Evolutionary conservation across 495 filamentous ascomycete genomes (phyloP).

Genomic region (Aspergillus ostianus): DNA sequence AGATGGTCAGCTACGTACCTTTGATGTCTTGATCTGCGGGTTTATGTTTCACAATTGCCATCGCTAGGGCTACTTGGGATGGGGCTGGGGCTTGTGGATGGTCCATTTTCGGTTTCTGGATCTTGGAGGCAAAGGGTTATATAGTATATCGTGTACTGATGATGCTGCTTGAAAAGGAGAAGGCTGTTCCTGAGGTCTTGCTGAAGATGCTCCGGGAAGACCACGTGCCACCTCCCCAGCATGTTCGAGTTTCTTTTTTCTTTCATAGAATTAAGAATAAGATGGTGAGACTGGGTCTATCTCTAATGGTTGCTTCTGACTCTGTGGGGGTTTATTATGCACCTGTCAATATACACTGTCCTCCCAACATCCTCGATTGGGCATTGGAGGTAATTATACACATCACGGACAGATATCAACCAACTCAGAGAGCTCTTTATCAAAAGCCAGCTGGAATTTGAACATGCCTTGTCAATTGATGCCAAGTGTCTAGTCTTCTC

Average conservation of each 20-base stretch:
- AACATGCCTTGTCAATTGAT: no score
- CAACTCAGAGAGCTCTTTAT: no score
- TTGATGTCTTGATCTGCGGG: constrained; percentile 33
- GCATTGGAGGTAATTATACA: no score
- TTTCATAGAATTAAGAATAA: no score
- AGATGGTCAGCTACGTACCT: constrained; percentile 27
- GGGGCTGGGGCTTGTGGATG: constrained; percentile 22
- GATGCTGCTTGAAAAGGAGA: neutral
- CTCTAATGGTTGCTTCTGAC: no score
- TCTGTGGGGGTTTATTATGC: no score
- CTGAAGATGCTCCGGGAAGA: neutral
- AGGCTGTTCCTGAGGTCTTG: neutral
- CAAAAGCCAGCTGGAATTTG: no score
- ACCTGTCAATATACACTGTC: no score
- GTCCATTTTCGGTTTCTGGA: constrained; percentile 11
- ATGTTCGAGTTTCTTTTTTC: neutral
- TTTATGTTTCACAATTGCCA: constrained; percentile 46
- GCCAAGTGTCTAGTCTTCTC: no score
- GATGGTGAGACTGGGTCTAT: no score
- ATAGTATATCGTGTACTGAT: neutral
- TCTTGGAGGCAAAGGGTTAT: neutral
- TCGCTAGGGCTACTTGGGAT: constrained; percentile 43
- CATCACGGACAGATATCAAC: no score
- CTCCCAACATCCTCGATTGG: no score
- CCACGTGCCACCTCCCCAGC: neutral